Evolutionary conservation across 805 yeast genomes (phyloP), one percentile per base, ranked within the genome.

Genomic region (Saturnispora ahearnii): DNA sequence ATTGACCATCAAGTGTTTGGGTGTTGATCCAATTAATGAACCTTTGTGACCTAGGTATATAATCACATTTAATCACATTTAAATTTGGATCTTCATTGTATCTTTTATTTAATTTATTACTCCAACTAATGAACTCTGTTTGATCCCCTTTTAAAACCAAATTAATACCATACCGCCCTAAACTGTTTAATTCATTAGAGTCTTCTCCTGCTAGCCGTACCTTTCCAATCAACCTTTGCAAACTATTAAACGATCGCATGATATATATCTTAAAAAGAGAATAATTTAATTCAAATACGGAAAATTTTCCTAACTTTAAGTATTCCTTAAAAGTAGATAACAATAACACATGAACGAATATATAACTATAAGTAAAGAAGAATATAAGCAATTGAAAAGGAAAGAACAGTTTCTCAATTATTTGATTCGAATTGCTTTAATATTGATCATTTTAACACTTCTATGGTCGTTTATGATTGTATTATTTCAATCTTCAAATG

Each of bases 121-220:
- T 26, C 37, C 41, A 31, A 33, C 18, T 18, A 2, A 18, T 36
- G 15, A 31, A 36, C 7, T 26, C 11, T n/a, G 46, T 24, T 9
- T 22, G n/a, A n/a, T 34, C 22, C 13, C 41, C 33, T 5, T 15
- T 21, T 15, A 45, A 15, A 13, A 45, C 18, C 4, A 45, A 18
- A 15, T 45, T 45, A 10, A 45, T 6, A 15, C 41, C 47, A 45
- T 36, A 45, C 15, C 47, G 36, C 8, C 41, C 33, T n/a, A 42
- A 30, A 29, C n/a, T 13, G 8, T 18, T 15, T 13, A 42, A 18
- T 6, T 42, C 45, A 10, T 42, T 21, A 18, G 15, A 15, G 3
- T 36, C 13, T 9, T 36, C 15, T 36, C 24, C 24, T 12, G 11
- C 18, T 12, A 36, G 21, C 5, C 22, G 40, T 36, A 36, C 21